phyloP scores from a whole-genome alignment of 2,329 filamentous ascomycete genomes.

The Paecilomyces formosus region DNA sequence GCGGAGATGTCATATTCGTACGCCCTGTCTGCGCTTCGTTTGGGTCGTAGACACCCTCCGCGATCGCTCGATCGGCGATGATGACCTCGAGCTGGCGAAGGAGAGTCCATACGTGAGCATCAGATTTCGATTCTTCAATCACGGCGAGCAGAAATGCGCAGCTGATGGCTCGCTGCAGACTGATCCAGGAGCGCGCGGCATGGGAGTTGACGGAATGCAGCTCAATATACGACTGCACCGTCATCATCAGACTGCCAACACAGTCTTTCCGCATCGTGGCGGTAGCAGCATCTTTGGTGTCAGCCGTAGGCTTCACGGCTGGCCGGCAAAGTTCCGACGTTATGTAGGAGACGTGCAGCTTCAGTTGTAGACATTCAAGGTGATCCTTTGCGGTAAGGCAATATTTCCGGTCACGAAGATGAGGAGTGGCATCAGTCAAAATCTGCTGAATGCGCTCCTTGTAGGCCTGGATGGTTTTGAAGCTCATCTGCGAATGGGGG shows the following conservation, averaged over 20 bases:
- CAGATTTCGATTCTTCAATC: constrained; percentile 36
- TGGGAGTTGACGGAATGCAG: constrained; percentile 38
- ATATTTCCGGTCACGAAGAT: constrained; percentile 46
- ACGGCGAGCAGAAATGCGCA: constrained; percentile 41
- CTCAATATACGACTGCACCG: constrained; percentile 55
- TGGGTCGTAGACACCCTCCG: constrained; percentile 23
- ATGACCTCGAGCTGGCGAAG: constrained; percentile 37
- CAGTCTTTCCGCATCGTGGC: constrained; percentile 45
- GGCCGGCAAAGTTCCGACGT: constrained; percentile 56
- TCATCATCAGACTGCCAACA: constrained; percentile 47
- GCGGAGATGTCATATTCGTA: constrained; percentile 11
- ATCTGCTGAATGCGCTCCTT: constrained; percentile 51
- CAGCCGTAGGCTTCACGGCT: constrained; percentile 47
- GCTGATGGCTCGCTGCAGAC: constrained; percentile 40
- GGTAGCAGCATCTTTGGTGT: constrained; percentile 32
- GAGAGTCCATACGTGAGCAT: constrained; percentile 31
- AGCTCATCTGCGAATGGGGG: constrained; percentile 46
- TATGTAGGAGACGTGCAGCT: constrained; percentile 56
- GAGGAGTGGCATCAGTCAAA: constrained; percentile 50
- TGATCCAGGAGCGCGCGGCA: constrained; percentile 40
- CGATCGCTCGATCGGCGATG: constrained; percentile 34
- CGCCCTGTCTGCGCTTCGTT: constrained; percentile 5
- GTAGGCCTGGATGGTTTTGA: constrained; percentile 49
- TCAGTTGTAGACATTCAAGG: constrained; percentile 53
- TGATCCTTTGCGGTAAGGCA: constrained; percentile 41